A percentile compares a stretch with the other conserved stretches of the same genome.
phyloP scores from a whole-genome alignment of 1,139 yeast species.

The Geotrichum carabidarum region DNA sequence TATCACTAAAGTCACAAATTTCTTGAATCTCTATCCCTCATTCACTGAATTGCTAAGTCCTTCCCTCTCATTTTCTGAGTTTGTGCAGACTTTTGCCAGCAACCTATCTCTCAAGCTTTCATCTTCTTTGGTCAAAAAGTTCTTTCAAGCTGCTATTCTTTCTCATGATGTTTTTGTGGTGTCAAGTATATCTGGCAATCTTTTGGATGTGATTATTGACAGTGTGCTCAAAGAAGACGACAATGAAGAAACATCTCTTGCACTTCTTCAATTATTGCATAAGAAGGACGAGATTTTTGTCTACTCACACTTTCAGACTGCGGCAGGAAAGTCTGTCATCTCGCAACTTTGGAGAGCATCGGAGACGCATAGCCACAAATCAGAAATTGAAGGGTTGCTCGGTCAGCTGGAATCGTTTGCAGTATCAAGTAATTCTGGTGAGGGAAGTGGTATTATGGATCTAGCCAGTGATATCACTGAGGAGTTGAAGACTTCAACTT shows the following conservation, averaged over 20 bases:
- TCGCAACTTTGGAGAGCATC: constrained; percentile 16
- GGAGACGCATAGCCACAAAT: constrained; percentile 9
- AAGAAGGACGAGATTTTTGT: constrained; percentile 9
- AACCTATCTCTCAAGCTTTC: not conserved
- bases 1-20: not conserved
- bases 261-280: not conserved
- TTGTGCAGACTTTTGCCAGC: not conserved
- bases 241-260: constrained; percentile 1
- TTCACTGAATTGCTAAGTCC: constrained; percentile 4
- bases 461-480: constrained; percentile 14
- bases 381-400: constrained; percentile 13
- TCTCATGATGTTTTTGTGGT: constrained; percentile 13
- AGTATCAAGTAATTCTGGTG: constrained; percentile 2
- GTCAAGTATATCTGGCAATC: not conserved
- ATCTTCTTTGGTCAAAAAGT: not conserved
- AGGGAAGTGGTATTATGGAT: not conserved
- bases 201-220: constrained; percentile 2
- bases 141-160: constrained; percentile 6
- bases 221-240: constrained; percentile 10
- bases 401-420: constrained; percentile 9
- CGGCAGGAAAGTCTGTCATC: constrained; percentile 9
- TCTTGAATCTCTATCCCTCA: constrained; percentile 5
- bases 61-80: constrained; percentile 11
- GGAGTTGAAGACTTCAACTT: constrained; percentile 3
- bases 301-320: constrained; percentile 9